A percentile compares a stretch with the other conserved stretches of the same genome.
Evolutionary conservation across 176 grass and related monocot species (phyloP).

Genomic region (Miscanthus lutarioriparius): DNA sequence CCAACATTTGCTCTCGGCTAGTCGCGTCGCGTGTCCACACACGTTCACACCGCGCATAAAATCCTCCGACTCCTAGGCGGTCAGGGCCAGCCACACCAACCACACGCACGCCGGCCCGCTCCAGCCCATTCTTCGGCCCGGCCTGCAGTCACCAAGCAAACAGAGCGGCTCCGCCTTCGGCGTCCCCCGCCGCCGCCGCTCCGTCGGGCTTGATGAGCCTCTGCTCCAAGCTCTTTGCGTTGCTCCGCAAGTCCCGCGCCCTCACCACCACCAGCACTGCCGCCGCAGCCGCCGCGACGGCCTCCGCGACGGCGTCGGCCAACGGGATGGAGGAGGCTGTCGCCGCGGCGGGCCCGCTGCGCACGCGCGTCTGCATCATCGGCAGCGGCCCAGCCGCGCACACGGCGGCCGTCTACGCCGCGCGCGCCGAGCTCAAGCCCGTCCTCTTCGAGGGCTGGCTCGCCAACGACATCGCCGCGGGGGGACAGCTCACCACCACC

Average conservation of each 20-base stretch:
- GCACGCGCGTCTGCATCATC: slow-evolving; percentile 83
- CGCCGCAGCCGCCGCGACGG: slow-evolving; percentile 15
- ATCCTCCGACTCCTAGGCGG: not conserved
- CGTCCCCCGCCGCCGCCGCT: not conserved
- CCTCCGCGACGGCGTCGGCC: not conserved
- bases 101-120: slow-evolving; percentile 35
- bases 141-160: not conserved
- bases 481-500: slow-evolving; percentile 96
- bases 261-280: slow-evolving; percentile 11
- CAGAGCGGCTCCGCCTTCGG: not conserved
- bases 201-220: slow-evolving; percentile 43
- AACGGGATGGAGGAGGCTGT: slow-evolving; percentile 62
- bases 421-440: slow-evolving; percentile 74
- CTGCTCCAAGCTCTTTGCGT: slow-evolving; percentile 62
- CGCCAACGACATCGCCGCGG: slow-evolving; percentile 93
- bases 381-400: slow-evolving; percentile 91
- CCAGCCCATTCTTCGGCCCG: slow-evolving; percentile 13
- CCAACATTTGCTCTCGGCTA: slow-evolving; percentile 11
- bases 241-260: slow-evolving; percentile 63
- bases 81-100: not conserved
- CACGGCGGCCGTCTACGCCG: slow-evolving; percentile 87
- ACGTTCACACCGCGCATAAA: slow-evolving; percentile 28
- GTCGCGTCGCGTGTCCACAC: not conserved
- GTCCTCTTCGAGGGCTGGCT: slow-evolving; percentile 92
- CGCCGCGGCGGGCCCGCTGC: slow-evolving; percentile 42